These are phyloP conservation scores for Phaeosphaeriaceae sp. DNA, from an alignment of 2,329 filamentous ascomycete genomes.

Conservation along the genomic window DNA sequence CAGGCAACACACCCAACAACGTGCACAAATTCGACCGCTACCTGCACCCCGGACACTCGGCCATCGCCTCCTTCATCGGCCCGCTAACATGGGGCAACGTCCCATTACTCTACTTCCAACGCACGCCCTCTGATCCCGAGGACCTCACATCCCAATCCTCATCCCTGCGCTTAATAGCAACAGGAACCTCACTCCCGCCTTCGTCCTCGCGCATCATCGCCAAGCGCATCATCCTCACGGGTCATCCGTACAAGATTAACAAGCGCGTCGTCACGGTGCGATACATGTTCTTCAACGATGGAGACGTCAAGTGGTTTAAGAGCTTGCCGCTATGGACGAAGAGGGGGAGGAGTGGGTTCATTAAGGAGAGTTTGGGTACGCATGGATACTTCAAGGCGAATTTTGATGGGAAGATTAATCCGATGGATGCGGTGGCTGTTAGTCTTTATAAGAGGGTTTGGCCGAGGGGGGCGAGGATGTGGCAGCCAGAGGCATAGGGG, in stretches of 20 bases:
- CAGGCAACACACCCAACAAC: conserved; percentile 92
- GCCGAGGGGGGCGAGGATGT: conserved; percentile 70
- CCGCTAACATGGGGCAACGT: conserved; percentile 94
- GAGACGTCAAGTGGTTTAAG: conserved; percentile 98
- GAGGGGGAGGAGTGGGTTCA: conserved; percentile 83
- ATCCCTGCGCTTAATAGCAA: conserved; percentile 77
- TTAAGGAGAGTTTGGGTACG: conserved; percentile 94
- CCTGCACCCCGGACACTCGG: conserved; percentile 87
- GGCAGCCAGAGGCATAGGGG: conserved; percentile 35
- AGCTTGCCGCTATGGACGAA: conserved; percentile 94
- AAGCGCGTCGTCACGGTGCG: conserved; percentile 95
- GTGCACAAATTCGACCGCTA: conserved; percentile 97
- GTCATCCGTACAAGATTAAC: conserved; percentile 98
- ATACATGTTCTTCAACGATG: conserved; percentile 99
- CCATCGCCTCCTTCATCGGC: conserved; percentile 87
- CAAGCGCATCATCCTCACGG: conserved; percentile 92
- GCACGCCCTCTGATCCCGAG: conserved; percentile 49
- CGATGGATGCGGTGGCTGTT: conserved; percentile 90
- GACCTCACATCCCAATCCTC: conserved; percentile 15
- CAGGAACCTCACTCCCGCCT: conserved; percentile 85
- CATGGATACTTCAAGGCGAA: conserved; percentile 99
- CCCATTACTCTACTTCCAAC: conserved; percentile 87
- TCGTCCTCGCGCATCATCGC: conserved; percentile 80
- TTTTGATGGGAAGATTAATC: conserved; percentile 95
- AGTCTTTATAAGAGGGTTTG: conserved; percentile 67